Conservation (phyloP, 257 asterid species). For the Scutellaria baicalensis region DNA sequence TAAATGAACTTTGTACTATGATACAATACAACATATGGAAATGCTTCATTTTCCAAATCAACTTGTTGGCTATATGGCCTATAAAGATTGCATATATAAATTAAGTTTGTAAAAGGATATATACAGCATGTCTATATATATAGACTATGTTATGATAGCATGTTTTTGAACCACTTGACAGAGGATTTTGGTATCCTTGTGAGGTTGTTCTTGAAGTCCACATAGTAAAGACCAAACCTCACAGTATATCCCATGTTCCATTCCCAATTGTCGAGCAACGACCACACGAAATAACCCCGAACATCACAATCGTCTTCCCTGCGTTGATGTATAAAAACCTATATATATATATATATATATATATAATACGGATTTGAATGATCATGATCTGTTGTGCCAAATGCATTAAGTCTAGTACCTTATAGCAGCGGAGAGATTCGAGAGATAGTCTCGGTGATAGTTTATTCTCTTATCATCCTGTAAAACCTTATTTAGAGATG, state of each 20-base stretch:
- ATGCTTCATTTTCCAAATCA: too few relatives aligned
- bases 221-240: slow-evolving; percentile 70
- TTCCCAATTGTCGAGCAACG: slow-evolving; percentile 92
- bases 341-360: too few relatives aligned
- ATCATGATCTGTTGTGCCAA: too few relatives aligned
- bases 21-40: too few relatives aligned
- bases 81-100: too few relatives aligned
- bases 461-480: slow-evolving; percentile 61
- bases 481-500: slow-evolving; percentile 31
- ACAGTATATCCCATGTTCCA: slow-evolving; percentile 91
- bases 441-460: slow-evolving; percentile 68
- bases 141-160: slow-evolving; percentile 42
- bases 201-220: slow-evolving; percentile 73
- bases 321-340: too few relatives aligned
- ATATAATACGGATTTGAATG: too few relatives aligned
- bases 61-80: too few relatives aligned
- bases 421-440: slow-evolving; percentile 82
- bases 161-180: slow-evolving; percentile 56
- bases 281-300: slow-evolving; percentile 79
- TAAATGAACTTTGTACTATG: too few relatives aligned
- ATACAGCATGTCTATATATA: too few relatives aligned
- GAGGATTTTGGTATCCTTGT: slow-evolving; percentile 82
- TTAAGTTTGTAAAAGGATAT: too few relatives aligned
- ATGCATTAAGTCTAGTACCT: slow-evolving; percentile 23
- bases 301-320: slow-evolving; percentile 70